phyloP scores from a whole-genome alignment of 169 alveolate genomes.

The Cyclospora cayetanensis region DNA sequence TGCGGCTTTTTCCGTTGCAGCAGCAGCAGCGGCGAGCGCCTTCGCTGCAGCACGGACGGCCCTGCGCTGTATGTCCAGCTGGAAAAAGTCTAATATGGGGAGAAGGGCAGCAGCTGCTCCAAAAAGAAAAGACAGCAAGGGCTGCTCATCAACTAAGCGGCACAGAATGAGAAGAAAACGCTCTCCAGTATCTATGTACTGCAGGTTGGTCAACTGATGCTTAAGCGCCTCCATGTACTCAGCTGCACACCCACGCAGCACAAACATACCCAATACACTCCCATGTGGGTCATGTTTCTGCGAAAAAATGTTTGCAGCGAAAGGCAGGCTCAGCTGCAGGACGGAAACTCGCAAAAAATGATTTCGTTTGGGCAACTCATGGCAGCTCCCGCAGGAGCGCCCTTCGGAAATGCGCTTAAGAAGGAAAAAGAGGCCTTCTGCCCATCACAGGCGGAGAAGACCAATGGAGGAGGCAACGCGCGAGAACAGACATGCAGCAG shows the following conservation, averaged over 20 bases:
- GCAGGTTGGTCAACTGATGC: slow-evolving; percentile 59
- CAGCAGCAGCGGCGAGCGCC: slow-evolving; percentile 56
- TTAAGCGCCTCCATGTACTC: slow-evolving; percentile 55
- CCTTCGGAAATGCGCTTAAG: no score
- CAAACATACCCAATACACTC: not conserved
- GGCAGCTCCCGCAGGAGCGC: no score
- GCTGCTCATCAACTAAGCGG: slow-evolving; percentile 65
- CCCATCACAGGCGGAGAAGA: not conserved
- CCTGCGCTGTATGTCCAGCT: slow-evolving; percentile 65
- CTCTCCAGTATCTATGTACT: slow-evolving; percentile 67
- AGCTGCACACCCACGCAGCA: not conserved
- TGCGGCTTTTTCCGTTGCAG: slow-evolving; percentile 17
- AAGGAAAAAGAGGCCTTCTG: not conserved
- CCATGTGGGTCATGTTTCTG: not conserved
- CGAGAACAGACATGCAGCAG: no score
- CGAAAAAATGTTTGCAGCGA: no score
- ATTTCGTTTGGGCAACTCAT: not conserved
- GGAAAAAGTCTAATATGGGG: slow-evolving; percentile 51
- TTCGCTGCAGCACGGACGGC: slow-evolving; percentile 59
- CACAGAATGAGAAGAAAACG: slow-evolving; percentile 33
- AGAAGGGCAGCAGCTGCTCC: slow-evolving; percentile 59
- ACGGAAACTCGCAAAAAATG: not conserved
- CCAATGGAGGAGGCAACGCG: no score
- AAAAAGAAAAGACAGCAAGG: slow-evolving; percentile 27
- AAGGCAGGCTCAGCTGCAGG: not conserved